Evolutionary conservation across 768 basidiomycete genomes (phyloP), one percentile per base, ranked within the genome.

Genomic region (Leucocoprinus birnbaumii): DNA sequence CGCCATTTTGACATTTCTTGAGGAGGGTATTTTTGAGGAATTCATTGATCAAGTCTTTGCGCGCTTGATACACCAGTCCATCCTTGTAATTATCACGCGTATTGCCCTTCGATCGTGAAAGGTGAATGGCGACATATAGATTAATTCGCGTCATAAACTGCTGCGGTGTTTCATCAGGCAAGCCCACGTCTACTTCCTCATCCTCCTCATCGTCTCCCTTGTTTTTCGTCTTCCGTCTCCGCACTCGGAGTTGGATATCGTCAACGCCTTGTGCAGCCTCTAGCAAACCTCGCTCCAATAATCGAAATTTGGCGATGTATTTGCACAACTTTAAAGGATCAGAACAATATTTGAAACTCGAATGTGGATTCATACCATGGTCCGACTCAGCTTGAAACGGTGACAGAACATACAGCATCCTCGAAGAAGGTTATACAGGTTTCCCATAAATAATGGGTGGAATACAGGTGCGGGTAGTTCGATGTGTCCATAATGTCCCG

Each of bases 401-500:
- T 99, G 97, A 71, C 97, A 99, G 72, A 90, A 98, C 68, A 96
- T 72, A 74, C 97, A 99, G 13, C 85, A 85, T 35, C 87, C 88
- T 55, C 95, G 85, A 19, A 99, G 75, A 44, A 98, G 73, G 59
- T 87, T 88, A 67, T 86, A 95, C 77, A 89, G 86, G 63, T 95
- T 91, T 27, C 80, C 77, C 85, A 98, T 93, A 72, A 98, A 99
- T 37, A 99, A 74, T 0, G 97, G 97, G 65, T 99, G 96, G 66
- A 91, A 98, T 2, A 98, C 92, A 13, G 97, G 95, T 16, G 89
- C 83, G 18, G 96, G 94, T 5, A 99, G 82, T 58, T 98, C 94
- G 58, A 99, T 96, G 70, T 98, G 97, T 19, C 97, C 97, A 72
- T 89, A 99, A 71, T 99, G 97, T 16, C 97, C 97, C 1, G 97